Conservation (phyloP, 2,329 filamentous ascomycete genomes). For the Cytospora mali region DNA sequence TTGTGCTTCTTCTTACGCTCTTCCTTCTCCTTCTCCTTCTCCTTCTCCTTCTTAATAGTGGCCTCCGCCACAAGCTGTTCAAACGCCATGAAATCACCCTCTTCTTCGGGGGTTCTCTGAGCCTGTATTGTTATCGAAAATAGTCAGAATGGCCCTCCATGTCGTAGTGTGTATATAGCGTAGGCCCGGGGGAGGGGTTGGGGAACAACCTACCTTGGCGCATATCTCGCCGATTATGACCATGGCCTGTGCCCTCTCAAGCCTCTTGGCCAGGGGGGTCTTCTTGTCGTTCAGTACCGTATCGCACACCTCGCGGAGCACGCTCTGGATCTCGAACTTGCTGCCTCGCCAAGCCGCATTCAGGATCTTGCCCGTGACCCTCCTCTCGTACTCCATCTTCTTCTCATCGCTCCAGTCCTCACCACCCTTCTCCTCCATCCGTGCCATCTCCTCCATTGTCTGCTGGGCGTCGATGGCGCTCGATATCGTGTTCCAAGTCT, state of each 20-base stretch:
- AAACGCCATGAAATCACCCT: conserved; percentile 98
- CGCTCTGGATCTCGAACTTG: conserved; percentile 97
- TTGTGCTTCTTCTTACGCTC: conserved; percentile 45
- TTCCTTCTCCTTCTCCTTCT: conserved; percentile 69
- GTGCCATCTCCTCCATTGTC: conserved; percentile 99
- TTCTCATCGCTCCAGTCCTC: conserved; percentile 99
- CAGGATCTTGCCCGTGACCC: conserved; percentile 96
- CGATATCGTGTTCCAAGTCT: conserved; percentile 97
- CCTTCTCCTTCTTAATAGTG: conserved; percentile 89
- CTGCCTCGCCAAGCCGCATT: conserved; percentile 94
- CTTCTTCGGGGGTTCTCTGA: conserved; percentile 87
- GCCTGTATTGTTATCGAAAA: conserved; percentile 58
- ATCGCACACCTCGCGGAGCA: conserved; percentile 93
- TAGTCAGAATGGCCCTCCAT: background rate
- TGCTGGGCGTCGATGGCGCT: conserved; percentile 96
- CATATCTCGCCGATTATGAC: conserved; percentile 89
- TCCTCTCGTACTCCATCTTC: conserved; percentile 91
- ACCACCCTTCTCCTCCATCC: conserved; percentile 89
- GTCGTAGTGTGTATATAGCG: background rate
- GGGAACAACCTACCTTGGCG: conserved; percentile 65
- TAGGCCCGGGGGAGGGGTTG: background rate
- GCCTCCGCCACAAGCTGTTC: conserved; percentile 97
- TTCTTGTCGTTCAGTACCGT: conserved; percentile 77
- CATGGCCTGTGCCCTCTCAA: conserved; percentile 89
- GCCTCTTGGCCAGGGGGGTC: conserved; percentile 78